Base-by-base conservation (phyloP, 1,139 yeast species). In the Candida sojae region DNA sequence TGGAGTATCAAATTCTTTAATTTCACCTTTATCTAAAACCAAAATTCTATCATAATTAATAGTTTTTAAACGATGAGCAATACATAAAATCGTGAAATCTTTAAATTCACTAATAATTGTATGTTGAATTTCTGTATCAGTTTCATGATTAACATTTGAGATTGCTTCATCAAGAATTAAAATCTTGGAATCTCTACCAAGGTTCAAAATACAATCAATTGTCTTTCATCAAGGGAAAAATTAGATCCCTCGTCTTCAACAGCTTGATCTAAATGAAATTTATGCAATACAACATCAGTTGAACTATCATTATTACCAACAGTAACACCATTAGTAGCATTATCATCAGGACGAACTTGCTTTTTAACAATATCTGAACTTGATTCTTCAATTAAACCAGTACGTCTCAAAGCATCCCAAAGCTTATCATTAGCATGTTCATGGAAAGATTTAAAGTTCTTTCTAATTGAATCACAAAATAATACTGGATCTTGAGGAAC, bases 401-500 rank as follows among this genome's bases (percentile, higher is more conserved):
- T 62, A 54, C 72, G 64, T 55, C 66, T 60, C 44, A 70, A 63
- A 1, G 72, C 62, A 52, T 65, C 68, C 73, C 75, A 67, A 46
- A 72, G 62, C 43, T 57, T 55, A 13, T 54, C 62, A 53, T 73
- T 77, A 3, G 63, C 44, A 49, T 63, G 61, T 50, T 68, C 63
- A 32, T 60, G 61, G 48, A 70, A 70, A 45, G 96, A 92, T 68
- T 91, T 97, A 61, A 91, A 72, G 60, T 91, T 91, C 38, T 85
- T 77, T 57, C 91, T 79, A 48, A 91, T 77, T 0, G 95, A 85
- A 47, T 97, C 97, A 10, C 87, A 77, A 67, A 91, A 91, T 59
- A 91, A 70, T 0, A 96, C 90, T 21, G 97, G 97, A 63, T 91
- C 97, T 68, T 91, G 97, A 11, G 97, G 97, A 64, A 91, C 91